Percentiles rank a stretch among this genome's conserved stretches.
Evolutionary conservation across 768 basidiomycete genomes (phyloP).

Genomic region (Suillus placidus): DNA sequence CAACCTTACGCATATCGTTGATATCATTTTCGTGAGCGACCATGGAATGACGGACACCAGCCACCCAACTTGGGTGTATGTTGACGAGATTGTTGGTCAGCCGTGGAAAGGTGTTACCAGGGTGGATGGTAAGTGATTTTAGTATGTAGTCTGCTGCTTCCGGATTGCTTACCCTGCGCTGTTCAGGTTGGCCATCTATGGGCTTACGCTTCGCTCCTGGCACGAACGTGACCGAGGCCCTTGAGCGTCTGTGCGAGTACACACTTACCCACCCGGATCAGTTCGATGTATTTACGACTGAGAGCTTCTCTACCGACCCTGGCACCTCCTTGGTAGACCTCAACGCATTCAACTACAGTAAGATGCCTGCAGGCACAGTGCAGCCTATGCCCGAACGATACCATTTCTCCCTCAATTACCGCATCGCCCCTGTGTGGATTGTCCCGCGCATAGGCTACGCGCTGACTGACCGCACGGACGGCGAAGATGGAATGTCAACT

Average conservation of each 20-base stretch:
- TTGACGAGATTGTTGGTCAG: conserved; percentile 79
- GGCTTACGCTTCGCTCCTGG: conserved; percentile 72
- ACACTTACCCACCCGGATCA: conserved; percentile 42
- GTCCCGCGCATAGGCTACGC: conserved; percentile 82
- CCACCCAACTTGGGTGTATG: conserved; percentile 69
- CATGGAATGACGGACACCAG: conserved; percentile 94
- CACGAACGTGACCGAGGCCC: conserved; percentile 59
- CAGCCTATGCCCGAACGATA: conserved; percentile 71
- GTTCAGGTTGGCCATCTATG: conserved; percentile 81
- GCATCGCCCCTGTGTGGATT: conserved; percentile 89
- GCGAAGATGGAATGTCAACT: conserved; percentile 64
- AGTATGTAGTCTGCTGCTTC: neutral
- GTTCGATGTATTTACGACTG: conserved; percentile 58
- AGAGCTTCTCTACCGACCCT: conserved; percentile 10
- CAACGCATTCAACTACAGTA: conserved; percentile 5
- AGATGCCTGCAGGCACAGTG: conserved; percentile 18
- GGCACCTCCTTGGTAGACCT: neutral
- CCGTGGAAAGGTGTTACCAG: conserved; percentile 51
- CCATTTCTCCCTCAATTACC: conserved; percentile 70
- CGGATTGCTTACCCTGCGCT: conserved; percentile 37
- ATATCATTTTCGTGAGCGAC: conserved; percentile 88
- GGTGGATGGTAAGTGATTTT: conserved; percentile 27
- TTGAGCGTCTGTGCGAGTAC: conserved; percentile 46
- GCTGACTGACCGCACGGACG: conserved; percentile 66
- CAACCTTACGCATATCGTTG: conserved; percentile 81